Evolutionary conservation across 768 basidiomycete species (phyloP).

Genomic region (Nidularia pulvinata): DNA sequence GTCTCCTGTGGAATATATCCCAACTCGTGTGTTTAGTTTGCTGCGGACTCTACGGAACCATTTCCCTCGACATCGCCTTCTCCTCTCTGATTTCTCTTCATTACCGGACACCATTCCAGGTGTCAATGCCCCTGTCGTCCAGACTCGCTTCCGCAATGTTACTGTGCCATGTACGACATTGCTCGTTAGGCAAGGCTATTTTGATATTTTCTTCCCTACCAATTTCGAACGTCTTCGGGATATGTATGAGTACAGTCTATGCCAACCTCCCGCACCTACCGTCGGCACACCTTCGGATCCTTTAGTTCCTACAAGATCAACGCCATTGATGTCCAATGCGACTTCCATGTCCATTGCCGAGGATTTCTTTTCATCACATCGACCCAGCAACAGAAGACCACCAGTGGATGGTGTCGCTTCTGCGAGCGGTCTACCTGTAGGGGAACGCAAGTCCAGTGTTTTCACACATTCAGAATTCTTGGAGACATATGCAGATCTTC

Average conservation of each 20-base stretch:
- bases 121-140: conserved; percentile 86
- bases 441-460: conserved; percentile 80
- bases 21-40: conserved; percentile 87
- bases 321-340: conserved; percentile 50
- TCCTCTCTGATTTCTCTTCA: conserved; percentile 90
- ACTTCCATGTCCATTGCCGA: conserved; percentile 52
- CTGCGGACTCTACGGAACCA: conserved; percentile 77
- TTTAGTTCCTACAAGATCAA: conserved; percentile 35
- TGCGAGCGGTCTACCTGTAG: conserved; percentile 77
- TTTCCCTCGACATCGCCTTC: conserved; percentile 92
- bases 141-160: conserved; percentile 83
- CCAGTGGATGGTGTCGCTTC: conserved; percentile 74
- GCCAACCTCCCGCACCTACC: conserved; percentile 40
- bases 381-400: conserved; percentile 51
- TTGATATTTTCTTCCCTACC: conserved; percentile 99
- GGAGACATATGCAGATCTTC: conserved; percentile 78
- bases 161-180: conserved; percentile 91
- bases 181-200: conserved; percentile 93
- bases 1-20: conserved; percentile 86
- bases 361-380: conserved; percentile 73
- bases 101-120: conserved; percentile 87
- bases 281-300: conserved; percentile 19
- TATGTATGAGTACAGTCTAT: conserved; percentile 87
- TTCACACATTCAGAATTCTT: conserved; percentile 91
- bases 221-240: conserved; percentile 82